Evolutionary conservation across 495 filamentous ascomycete genomes (phyloP).

Genomic region (Penicillium argentinense): DNA sequence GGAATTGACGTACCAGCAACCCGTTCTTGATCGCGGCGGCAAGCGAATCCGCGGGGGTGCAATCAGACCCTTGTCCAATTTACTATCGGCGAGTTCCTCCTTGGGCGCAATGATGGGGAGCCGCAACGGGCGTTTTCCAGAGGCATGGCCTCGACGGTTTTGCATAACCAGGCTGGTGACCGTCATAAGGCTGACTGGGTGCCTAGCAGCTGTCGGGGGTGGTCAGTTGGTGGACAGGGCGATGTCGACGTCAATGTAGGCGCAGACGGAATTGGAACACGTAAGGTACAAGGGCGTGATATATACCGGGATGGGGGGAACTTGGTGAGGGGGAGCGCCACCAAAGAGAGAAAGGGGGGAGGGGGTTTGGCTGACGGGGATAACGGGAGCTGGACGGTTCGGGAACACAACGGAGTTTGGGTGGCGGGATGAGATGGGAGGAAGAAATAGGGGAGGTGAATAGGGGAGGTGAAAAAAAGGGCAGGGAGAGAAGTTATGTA

Average conservation of each 20-base stretch:
- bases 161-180: conserved; percentile 39
- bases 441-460: conserved; percentile 1
- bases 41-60: conserved; percentile 47
- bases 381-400: neutral
- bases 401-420: too few relatives aligned
- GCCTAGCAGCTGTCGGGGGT: conserved; percentile 1
- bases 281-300: neutral
- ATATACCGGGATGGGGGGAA: neutral
- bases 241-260: conserved; percentile 3
- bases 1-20: conserved; percentile 48
- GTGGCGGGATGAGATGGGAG: neutral
- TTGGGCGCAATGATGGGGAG: conserved; percentile 53
- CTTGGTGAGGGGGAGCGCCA: neutral
- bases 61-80: conserved; percentile 28
- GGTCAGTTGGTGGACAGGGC: too few relatives aligned
- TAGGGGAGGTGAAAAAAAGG: conserved; percentile 2
- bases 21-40: conserved; percentile 53
- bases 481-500: conserved; percentile 22
- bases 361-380: neutral
- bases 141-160: conserved; percentile 32
- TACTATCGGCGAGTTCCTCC: conserved; percentile 32
- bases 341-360: neutral
- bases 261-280: conserved; percentile 12
- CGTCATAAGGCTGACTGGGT: conserved; percentile 33
- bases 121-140: conserved; percentile 37